phyloP scores from a whole-genome alignment of 1,139 yeast genomes.

The Debaryomyces singareniensis region DNA sequence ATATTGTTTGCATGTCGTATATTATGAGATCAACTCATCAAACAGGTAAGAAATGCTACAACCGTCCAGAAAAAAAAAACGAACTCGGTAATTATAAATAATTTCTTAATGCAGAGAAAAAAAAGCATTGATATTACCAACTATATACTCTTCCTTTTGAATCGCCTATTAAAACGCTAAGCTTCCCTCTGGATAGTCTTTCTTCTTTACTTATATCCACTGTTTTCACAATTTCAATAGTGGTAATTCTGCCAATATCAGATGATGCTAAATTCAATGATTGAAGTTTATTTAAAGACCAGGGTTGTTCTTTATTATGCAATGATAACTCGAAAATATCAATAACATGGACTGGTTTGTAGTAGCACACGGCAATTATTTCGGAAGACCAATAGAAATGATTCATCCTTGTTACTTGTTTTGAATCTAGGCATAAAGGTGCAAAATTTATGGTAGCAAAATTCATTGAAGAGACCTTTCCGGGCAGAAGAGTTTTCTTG shows the following conservation, averaged over 20 bases:
- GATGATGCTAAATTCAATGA: conserved; percentile 10
- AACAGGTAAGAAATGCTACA: no score
- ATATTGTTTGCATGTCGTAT: no score
- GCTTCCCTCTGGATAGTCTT: conserved; percentile 25
- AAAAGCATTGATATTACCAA: conserved; percentile 14
- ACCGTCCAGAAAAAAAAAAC: no score
- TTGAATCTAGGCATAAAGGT: conserved; percentile 19
- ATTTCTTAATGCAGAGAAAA: no score
- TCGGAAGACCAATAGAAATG: conserved; percentile 39
- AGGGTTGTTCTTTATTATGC: conserved; percentile 9
- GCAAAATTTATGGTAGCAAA: conserved; percentile 30
- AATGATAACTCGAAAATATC: conserved; percentile 22
- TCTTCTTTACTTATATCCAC: conserved; percentile 32
- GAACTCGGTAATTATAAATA: no score
- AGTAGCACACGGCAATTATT: conserved; percentile 21
- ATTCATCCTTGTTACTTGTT: conserved; percentile 14
- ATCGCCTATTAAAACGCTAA: conserved; percentile 32
- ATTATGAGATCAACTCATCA: no score
- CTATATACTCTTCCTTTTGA: conserved; percentile 31
- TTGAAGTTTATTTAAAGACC: conserved; percentile 20
- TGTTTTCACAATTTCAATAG: conserved; percentile 23
- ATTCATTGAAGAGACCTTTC: conserved; percentile 15
- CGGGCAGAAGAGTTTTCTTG: conserved; percentile 11
- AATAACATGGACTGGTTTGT: conserved; percentile 9
- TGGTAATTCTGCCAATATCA: conserved; percentile 14